Evolutionary conservation across 1,139 yeast genomes (phyloP).

Genomic region (Debaryomyces nepalensis): DNA sequence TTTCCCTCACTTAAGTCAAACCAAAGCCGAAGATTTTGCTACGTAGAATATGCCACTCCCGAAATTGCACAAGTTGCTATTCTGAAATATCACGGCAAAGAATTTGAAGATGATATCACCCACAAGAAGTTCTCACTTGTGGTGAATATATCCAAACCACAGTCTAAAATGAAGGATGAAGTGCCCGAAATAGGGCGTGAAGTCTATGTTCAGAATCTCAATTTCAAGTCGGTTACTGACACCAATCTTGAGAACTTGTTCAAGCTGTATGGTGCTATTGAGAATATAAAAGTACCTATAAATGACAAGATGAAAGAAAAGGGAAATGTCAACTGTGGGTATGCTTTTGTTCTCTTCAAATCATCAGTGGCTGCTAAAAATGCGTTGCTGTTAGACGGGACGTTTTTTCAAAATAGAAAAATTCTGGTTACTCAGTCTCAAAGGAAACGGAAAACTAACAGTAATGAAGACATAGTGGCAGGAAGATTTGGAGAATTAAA

Average conservation of each 20-base stretch:
- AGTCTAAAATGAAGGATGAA: slow-evolving; percentile 33
- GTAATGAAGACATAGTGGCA: background rate
- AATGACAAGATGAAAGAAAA: slow-evolving; percentile 30
- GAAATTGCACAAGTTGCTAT: slow-evolving; percentile 56
- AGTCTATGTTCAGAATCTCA: slow-evolving; percentile 56
- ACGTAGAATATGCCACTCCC: slow-evolving; percentile 59
- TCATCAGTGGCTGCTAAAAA: slow-evolving; percentile 41
- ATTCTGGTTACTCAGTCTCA: slow-evolving; percentile 45
- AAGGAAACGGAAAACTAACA: slow-evolving; percentile 16
- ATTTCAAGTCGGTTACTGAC: slow-evolving; percentile 37
- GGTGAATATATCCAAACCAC: slow-evolving; percentile 65
- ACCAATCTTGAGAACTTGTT: slow-evolving; percentile 33
- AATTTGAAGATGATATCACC: slow-evolving; percentile 25
- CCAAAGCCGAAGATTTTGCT: slow-evolving; percentile 72
- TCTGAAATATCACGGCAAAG: slow-evolving; percentile 42
- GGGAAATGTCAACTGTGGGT: slow-evolving; percentile 51
- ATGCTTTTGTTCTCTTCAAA: slow-evolving; percentile 58
- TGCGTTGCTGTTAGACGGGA: slow-evolving; percentile 45
- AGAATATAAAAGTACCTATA: slow-evolving; percentile 55
- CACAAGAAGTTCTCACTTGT: slow-evolving; percentile 39
- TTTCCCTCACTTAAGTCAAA: slow-evolving; percentile 68
- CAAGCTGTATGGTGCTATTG: slow-evolving; percentile 43
- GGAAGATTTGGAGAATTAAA: slow-evolving; percentile 30
- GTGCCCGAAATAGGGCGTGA: slow-evolving; percentile 58
- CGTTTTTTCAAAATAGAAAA: slow-evolving; percentile 42